Percentiles rank a stretch among this genome's conserved stretches.
Conservation (phyloP, 2,329 filamentous ascomycete species). For the Penicillium sp. region DNA sequence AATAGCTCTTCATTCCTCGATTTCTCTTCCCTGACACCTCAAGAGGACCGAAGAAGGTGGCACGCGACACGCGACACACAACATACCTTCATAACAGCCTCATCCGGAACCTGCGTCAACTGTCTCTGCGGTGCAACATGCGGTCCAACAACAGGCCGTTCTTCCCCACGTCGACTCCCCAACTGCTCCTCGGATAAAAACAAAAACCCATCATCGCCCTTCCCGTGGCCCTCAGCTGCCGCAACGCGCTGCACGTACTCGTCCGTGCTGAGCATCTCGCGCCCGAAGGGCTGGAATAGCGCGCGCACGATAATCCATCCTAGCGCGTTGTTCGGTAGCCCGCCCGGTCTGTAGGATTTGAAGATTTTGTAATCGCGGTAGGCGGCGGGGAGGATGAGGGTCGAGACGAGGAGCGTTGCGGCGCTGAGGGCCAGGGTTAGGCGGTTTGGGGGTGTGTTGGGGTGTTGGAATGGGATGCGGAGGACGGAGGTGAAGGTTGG, state of each 20-base stretch:
- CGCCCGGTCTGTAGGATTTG: conserved; percentile 39
- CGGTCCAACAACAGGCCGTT: conserved; percentile 27
- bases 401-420: conserved; percentile 14
- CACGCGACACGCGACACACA: background rate
- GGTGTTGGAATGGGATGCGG: conserved; percentile 11
- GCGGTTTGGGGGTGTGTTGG: conserved; percentile 10
- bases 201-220: conserved; percentile 21
- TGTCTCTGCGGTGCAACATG: conserved; percentile 36
- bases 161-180: conserved; percentile 12
- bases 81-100: conserved; percentile 28
- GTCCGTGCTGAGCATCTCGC: conserved; percentile 32
- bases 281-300: conserved; percentile 26
- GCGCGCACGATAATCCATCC: conserved; percentile 35
- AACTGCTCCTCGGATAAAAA: conserved; percentile 20
- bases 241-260: conserved; percentile 27
- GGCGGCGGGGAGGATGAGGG: conserved; percentile 22
- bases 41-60: too few relatives aligned
- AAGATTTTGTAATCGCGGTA: conserved; percentile 40
- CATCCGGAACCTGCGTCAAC: conserved; percentile 25
- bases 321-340: conserved; percentile 36
- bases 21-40: background rate
- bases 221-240: conserved; percentile 25
- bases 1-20: background rate
- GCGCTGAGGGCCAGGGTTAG: conserved; percentile 21
- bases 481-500: conserved; percentile 5